Percentiles rank a stretch among this genome's conserved stretches.
Evolutionary conservation across 768 basidiomycete genomes (phyloP).

Genomic region (Kwoniella dendrophila): DNA sequence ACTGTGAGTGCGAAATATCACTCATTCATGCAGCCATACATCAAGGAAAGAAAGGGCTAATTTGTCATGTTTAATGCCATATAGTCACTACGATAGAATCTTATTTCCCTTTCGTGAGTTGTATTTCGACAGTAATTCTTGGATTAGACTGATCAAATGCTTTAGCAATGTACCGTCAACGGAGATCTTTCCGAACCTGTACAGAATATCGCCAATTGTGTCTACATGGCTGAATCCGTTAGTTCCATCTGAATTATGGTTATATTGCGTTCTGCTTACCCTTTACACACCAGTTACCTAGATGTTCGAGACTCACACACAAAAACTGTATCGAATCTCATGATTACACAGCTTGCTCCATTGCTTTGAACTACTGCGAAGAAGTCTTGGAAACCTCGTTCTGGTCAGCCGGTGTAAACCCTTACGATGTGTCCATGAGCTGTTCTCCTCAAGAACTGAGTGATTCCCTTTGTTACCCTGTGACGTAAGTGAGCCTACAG

Average conservation of each 20-base stretch:
- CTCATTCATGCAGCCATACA: neutral
- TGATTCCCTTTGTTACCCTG: slow-evolving; percentile 66
- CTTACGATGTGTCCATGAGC: slow-evolving; percentile 67
- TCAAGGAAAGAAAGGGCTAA: neutral
- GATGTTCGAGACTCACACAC: slow-evolving; percentile 66
- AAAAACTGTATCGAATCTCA: slow-evolving; percentile 67
- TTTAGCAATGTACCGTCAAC: slow-evolving; percentile 46
- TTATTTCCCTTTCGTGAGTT: slow-evolving; percentile 48
- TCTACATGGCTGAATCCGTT: slow-evolving; percentile 50
- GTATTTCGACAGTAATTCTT: neutral
- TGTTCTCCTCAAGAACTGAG: slow-evolving; percentile 61
- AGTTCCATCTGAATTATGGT: slow-evolving; percentile 13
- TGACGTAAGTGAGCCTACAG: slow-evolving; percentile 56
- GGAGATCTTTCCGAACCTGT: slow-evolving; percentile 42
- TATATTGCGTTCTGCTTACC: neutral
- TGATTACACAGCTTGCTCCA: slow-evolving; percentile 69
- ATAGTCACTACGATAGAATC: slow-evolving; percentile 40
- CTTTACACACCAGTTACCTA: slow-evolving; percentile 60
- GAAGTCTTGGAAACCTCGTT: slow-evolving; percentile 61
- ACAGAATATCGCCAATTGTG: slow-evolving; percentile 44
- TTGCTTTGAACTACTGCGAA: slow-evolving; percentile 70
- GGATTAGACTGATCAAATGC: neutral
- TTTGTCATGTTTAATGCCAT: neutral
- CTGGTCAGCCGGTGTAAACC: slow-evolving; percentile 57
- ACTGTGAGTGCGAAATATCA: slow-evolving; percentile 28